Conservation (phyloP, 345 rosid species). For the Brassica nigra region DNA sequence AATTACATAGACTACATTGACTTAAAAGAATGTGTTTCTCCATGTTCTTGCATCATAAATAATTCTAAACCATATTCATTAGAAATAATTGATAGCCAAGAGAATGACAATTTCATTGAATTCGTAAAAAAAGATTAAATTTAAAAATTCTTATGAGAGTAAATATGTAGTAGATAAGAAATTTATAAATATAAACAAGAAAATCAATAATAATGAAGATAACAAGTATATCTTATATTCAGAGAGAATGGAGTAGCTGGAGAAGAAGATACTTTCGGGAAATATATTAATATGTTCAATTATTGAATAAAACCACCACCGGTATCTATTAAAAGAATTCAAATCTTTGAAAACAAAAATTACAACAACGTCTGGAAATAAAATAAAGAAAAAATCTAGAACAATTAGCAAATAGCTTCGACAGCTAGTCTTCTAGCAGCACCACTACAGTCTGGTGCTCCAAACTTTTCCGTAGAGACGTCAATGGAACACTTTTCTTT, state of each 20-base stretch:
- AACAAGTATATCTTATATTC: no score
- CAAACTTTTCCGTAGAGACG: neutral
- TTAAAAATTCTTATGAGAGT: neutral
- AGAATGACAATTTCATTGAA: neutral
- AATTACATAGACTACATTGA: neutral
- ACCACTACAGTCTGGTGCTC: neutral
- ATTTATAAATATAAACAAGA: neutral
- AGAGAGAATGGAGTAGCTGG: neutral
- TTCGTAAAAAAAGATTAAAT: neutral
- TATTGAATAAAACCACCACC: neutral
- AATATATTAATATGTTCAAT: neutral
- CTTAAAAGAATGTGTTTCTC: neutral
- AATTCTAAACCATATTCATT: neutral
- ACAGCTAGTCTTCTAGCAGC: slow-evolving; percentile 43
- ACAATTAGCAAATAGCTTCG: slow-evolving; percentile 49
- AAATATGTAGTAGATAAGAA: neutral
- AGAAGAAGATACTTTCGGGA: neutral
- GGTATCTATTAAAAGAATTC: neutral
- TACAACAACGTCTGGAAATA: neutral
- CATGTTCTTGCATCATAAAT: neutral
- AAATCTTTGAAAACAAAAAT: neutral
- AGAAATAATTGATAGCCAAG: neutral
- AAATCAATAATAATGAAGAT: neutral
- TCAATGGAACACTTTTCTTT: slow-evolving; percentile 43
- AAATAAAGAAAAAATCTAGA: neutral